phyloP scores from a whole-genome alignment of 78 protist species.

The Dictyostelium discoideum region DNA sequence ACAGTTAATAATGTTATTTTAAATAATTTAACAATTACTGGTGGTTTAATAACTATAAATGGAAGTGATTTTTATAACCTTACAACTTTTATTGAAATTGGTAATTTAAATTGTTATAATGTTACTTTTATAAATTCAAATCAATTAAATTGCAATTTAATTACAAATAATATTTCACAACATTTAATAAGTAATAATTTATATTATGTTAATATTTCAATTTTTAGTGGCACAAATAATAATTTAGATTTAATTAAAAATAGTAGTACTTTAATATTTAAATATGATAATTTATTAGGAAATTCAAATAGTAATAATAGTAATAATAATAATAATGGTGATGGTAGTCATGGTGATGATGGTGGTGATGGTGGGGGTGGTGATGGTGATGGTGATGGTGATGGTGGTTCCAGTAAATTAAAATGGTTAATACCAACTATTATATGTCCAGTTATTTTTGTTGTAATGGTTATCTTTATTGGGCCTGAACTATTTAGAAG shows the following conservation, averaged over 20 bases:
- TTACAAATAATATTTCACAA: background rate
- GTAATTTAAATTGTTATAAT: background rate
- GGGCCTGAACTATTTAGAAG: background rate
- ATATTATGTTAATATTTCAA: background rate
- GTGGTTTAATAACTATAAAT: background rate
- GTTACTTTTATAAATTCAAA: background rate
- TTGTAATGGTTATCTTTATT: background rate
- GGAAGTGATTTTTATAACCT: background rate
- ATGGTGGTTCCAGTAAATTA: background rate
- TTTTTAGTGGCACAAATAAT: background rate
- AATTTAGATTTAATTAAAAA: background rate
- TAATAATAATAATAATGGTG: background rate
- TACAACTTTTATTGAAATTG: background rate
- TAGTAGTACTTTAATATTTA: background rate
- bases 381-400: background rate
- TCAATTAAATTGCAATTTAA: background rate
- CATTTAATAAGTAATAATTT: background rate
- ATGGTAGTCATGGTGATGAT: background rate
- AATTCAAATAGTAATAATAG: background rate
- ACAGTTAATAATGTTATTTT: background rate
- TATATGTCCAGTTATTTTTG: background rate
- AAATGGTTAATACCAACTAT: background rate
- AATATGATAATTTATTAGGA: background rate
- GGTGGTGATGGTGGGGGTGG: background rate
- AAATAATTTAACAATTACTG: background rate